Evolutionary conservation across 345 rosid species (phyloP), one percentile per base, ranked within the genome.

Genomic region (Balakata baccata): DNA sequence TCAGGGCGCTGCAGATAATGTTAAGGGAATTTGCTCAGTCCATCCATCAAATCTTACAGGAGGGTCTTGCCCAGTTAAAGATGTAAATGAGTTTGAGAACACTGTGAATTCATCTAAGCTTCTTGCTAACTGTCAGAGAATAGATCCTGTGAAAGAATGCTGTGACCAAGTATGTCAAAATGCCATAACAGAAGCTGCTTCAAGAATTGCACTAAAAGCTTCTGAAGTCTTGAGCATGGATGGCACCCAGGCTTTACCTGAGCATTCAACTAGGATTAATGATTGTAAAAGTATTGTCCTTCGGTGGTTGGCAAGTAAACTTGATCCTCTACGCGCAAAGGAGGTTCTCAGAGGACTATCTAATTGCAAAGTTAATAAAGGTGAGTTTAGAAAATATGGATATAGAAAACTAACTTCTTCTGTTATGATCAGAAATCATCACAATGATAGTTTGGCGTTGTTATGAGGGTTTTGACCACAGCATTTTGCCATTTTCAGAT

Each of bases 81-180:
- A 85, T 20, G 93, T 90, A 6, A 77, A 80, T 37, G 91, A 86
- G 73, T 92, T 94, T 62, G 97, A 94, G 82, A 85, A 66, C 74
- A 70, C 77, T 0, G 94, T 89, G 71, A 88, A 95, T 77, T 72
- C 91, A 25, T 76, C 91, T 0, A 90, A 84, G 74, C 96, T 95
- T 80, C 97, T 92, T 69, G 63, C 85, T 64, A 92, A 91, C 46
- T 95, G 99, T 68, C 80, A 79, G 70, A 90, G 87, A 74, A 80
- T 95, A 0, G 89, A 95, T 84, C 97, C 96, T 0, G 96, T 95
- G 63, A 92, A 84, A 76, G 99, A 95, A 82, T 95, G 99, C 77
- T 95, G 99, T 17, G 89, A 87, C 37, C 86, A 89, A 71, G 77
- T 72, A 75, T 95, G 99, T 83, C 93, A 92, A 57, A 86, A 83